Evolutionary conservation across 805 yeast genomes (phyloP).

Genomic region (Hanseniaspora pseudoguilliermondii): DNA sequence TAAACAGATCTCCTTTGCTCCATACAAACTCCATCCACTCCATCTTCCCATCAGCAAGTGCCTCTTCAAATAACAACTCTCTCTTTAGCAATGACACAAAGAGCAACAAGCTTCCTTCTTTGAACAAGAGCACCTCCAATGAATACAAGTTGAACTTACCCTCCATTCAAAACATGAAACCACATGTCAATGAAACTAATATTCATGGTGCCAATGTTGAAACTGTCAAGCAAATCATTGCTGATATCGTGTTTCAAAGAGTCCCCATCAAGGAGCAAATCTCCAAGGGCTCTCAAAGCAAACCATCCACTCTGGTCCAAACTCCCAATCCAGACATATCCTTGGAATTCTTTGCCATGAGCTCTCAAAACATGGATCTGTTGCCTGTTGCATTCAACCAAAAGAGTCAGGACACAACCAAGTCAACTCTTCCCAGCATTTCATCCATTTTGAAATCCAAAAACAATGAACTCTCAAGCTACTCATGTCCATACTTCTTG

Average conservation of each 20-base stretch:
- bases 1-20: constrained; percentile 7
- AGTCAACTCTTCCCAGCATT: not conserved
- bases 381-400: constrained; percentile 18
- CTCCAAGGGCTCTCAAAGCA: not conserved
- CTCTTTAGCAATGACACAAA: not conserved
- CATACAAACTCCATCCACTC: constrained; percentile 9
- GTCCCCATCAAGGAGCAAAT: constrained; percentile 20
- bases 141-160: not conserved
- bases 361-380: constrained; percentile 20
- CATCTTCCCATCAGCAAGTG: constrained; percentile 2
- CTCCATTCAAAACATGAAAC: not conserved
- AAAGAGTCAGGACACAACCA: not conserved
- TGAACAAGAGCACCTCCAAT: not conserved
- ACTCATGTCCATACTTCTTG: constrained; percentile 17
- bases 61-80: not conserved
- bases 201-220: constrained; percentile 15
- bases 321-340: constrained; percentile 14
- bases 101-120: not conserved
- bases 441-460: not conserved
- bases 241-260: constrained; percentile 20
- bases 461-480: not conserved
- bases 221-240: constrained; percentile 19
- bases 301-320: not conserved
- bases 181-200: not conserved
- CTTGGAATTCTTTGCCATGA: constrained; percentile 23